phyloP scores from a whole-genome alignment of 2,329 filamentous ascomycete species.

The Emmonsiellopsis sp. region DNA sequence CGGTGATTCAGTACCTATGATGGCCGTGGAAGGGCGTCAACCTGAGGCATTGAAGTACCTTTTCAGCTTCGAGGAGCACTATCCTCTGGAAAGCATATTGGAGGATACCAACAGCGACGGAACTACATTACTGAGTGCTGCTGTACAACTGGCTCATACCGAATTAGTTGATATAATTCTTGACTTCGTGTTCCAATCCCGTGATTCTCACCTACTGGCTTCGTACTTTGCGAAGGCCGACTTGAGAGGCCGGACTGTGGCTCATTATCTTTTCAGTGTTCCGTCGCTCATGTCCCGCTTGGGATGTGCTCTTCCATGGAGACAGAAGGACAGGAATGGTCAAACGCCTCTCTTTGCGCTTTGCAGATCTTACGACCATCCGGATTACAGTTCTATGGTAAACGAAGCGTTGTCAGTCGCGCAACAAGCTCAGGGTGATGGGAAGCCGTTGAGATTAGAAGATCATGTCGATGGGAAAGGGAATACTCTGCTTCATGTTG shows the following conservation, averaged over 20 bases:
- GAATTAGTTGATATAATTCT: slow-evolving; percentile 69
- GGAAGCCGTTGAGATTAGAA: slow-evolving; percentile 73
- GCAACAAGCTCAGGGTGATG: slow-evolving; percentile 64
- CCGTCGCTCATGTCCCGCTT: slow-evolving; percentile 70
- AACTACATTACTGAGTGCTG: slow-evolving; percentile 79
- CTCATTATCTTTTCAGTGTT: slow-evolving; percentile 93
- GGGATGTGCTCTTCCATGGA: slow-evolving; percentile 74
- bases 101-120: slow-evolving; percentile 84
- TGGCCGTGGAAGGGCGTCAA: slow-evolving; percentile 68
- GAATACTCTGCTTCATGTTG: slow-evolving; percentile 91
- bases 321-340: slow-evolving; percentile 85
- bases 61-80: slow-evolving; percentile 67
- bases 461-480: slow-evolving; percentile 89
- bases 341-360: slow-evolving; percentile 96
- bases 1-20: slow-evolving; percentile 83
- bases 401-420: slow-evolving; percentile 69
- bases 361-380: slow-evolving; percentile 90
- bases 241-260: slow-evolving; percentile 74
- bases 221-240: slow-evolving; percentile 71
- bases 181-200: slow-evolving; percentile 55
- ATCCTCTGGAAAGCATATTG: slow-evolving; percentile 60
- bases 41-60: slow-evolving; percentile 69
- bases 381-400: slow-evolving; percentile 80
- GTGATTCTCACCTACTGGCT: slow-evolving; percentile 47
- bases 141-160: slow-evolving; percentile 72